phyloP scores from a whole-genome alignment of 2,329 filamentous ascomycete genomes.

The Fusarium penzigii region DNA sequence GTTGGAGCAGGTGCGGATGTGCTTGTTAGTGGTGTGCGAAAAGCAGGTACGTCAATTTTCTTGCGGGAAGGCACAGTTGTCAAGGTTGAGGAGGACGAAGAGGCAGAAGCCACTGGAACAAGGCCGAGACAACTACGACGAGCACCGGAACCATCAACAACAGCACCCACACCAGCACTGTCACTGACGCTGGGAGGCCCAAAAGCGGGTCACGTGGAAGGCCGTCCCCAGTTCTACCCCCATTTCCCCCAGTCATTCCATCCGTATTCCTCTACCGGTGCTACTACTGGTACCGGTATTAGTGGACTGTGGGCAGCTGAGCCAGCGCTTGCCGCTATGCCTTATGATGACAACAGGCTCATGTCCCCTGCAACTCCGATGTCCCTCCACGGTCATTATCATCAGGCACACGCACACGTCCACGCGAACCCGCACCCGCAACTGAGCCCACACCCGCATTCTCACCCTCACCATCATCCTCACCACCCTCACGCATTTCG shows the following conservation, averaged over 20 bases:
- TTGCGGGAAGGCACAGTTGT: too few species aligned
- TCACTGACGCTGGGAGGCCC: not conserved
- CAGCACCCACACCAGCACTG: too few species aligned
- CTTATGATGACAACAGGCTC: conserved; percentile 18
- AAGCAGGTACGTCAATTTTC: too few species aligned
- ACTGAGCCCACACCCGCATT: conserved; percentile 7
- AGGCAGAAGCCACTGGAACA: too few species aligned
- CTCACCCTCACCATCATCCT: conserved; percentile 2
- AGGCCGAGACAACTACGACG: too few species aligned
- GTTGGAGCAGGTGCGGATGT: not conserved
- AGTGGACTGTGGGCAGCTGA: not conserved
- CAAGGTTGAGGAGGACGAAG: too few species aligned
- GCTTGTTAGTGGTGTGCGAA: too few species aligned
- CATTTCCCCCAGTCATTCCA: not conserved
- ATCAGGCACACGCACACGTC: not conserved
- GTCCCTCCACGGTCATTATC: not conserved
- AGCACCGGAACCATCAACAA: too few species aligned
- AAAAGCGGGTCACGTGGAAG: conserved; percentile 1
- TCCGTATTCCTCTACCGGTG: not conserved
- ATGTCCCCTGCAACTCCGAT: not conserved
- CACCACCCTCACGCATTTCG: not conserved
- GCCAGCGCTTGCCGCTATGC: not conserved
- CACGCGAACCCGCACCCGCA: conserved; percentile 6
- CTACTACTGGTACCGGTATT: not conserved
- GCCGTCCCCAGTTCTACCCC: not conserved